phyloP scores from a whole-genome alignment of 192 early-diverging fungal genomes.

The Backusella tuberculispora region DNA sequence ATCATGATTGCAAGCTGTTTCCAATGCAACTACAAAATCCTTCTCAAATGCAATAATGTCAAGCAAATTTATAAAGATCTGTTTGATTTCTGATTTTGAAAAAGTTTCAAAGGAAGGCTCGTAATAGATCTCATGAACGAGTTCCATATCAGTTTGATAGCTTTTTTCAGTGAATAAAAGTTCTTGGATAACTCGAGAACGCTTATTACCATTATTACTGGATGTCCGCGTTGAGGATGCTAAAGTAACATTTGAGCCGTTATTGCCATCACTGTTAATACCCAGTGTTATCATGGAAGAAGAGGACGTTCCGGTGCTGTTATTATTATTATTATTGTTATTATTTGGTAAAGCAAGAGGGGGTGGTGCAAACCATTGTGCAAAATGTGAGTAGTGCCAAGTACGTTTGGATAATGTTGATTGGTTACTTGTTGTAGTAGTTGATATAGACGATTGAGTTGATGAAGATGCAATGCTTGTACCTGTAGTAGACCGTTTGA shows the following conservation, averaged over 20 bases:
- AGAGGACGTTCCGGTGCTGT: neutral
- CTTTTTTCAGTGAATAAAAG: constrained; percentile 76
- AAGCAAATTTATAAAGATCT: constrained; percentile 81
- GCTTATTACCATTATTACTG: constrained; percentile 4
- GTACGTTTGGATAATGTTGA: constrained; percentile 3
- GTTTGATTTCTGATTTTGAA: constrained; percentile 62
- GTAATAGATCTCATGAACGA: constrained; percentile 73
- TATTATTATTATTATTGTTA: too few species aligned
- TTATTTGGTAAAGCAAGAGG: constrained; percentile 1
- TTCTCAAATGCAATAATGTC: constrained; percentile 70
- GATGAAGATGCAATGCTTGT: constrained; percentile 22
- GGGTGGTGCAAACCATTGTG: constrained; percentile 2
- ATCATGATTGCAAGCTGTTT: constrained; percentile 49
- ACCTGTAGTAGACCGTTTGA: constrained; percentile 16
- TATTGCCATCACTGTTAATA: neutral
- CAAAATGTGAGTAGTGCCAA: constrained; percentile 15
- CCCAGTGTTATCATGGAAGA: neutral
- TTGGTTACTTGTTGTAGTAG: neutral
- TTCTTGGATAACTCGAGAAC: constrained; percentile 65
- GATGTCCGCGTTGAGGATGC: neutral
- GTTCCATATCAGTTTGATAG: constrained; percentile 75
- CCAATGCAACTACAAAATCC: constrained; percentile 67
- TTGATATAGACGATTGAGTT: neutral
- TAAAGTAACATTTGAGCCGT: neutral
- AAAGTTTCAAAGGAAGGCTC: constrained; percentile 59